These are phyloP conservation scores for Salvia hispanica DNA, from an alignment of 257 asterid genomes.

Conservation along the genomic window DNA sequence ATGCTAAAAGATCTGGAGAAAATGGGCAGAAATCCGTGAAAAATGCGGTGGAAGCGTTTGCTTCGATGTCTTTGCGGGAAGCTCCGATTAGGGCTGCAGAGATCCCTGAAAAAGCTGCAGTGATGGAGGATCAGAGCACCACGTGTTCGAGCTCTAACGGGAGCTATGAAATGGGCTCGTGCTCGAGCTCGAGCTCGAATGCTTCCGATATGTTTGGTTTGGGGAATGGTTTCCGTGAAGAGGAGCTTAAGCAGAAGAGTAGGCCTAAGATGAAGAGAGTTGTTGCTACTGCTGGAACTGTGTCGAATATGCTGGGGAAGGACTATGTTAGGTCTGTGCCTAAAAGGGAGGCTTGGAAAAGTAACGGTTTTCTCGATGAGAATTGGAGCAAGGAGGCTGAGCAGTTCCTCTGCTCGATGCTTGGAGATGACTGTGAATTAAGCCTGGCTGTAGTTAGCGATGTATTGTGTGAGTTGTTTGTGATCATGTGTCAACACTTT, in stretches of 20 bases:
- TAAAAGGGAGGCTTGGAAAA: slow-evolving; percentile 50
- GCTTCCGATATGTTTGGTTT: slow-evolving; percentile 47
- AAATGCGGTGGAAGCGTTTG: slow-evolving; percentile 49
- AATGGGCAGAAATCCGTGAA: slow-evolving; percentile 39
- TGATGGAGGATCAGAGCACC: slow-evolving; percentile 69
- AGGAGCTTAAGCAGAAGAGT: slow-evolving; percentile 48
- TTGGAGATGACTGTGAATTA: slow-evolving; percentile 73
- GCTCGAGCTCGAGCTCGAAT: slow-evolving; percentile 65
- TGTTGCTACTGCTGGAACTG: slow-evolving; percentile 78
- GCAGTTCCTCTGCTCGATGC: slow-evolving; percentile 78
- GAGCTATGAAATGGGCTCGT: slow-evolving; percentile 51
- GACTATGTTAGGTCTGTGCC: slow-evolving; percentile 76
- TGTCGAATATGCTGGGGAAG: slow-evolving; percentile 73
- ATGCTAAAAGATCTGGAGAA: slow-evolving; percentile 18
- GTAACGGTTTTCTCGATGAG: slow-evolving; percentile 45
- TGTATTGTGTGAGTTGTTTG: slow-evolving; percentile 70
- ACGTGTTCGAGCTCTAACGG: slow-evolving; percentile 67
- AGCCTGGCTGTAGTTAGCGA: slow-evolving; percentile 73
- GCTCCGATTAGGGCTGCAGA: slow-evolving; percentile 56
- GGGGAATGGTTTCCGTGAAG: slow-evolving; percentile 34
- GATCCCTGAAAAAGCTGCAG: slow-evolving; percentile 38
- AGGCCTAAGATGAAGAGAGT: slow-evolving; percentile 55
- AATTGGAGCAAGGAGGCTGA: slow-evolving; percentile 61
- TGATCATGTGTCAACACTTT: slow-evolving; percentile 19
- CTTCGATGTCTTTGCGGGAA: slow-evolving; percentile 55